These are phyloP conservation scores for Malus hybrid DNA, from an alignment of 331 rosid species.

Conservation along the genomic window DNA sequence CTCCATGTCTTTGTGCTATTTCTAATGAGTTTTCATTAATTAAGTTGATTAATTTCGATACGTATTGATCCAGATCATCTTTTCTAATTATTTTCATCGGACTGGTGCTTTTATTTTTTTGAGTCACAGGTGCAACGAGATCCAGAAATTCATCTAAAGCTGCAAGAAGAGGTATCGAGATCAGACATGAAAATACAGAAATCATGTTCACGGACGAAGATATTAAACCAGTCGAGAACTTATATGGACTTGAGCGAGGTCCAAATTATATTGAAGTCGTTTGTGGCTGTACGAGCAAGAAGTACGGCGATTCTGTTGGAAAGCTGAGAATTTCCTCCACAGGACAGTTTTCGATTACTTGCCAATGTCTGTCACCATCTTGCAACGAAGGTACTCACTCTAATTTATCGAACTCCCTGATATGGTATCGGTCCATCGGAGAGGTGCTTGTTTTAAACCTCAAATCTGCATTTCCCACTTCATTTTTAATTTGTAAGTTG, in stretches of 20 bases:
- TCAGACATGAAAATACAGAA: background rate
- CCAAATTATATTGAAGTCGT: slow-evolving; percentile 23
- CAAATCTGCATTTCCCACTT: no score
- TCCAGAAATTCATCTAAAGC: background rate
- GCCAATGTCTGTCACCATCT: slow-evolving; percentile 16
- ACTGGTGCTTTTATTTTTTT: background rate
- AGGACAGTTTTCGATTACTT: slow-evolving; percentile 30
- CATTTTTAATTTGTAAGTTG: no score
- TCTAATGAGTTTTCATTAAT: background rate
- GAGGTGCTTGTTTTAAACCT: background rate
- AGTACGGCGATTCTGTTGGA: slow-evolving; percentile 28
- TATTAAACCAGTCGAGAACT: background rate
- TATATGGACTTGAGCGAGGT: slow-evolving; percentile 20
- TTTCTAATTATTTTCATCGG: background rate
- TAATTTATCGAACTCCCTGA: background rate
- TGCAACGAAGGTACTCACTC: slow-evolving; percentile 14
- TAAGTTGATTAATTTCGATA: background rate
- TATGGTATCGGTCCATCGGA: background rate
- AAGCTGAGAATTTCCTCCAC: slow-evolving; percentile 18
- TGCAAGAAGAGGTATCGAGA: background rate
- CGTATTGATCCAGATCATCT: background rate
- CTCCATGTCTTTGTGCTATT: background rate
- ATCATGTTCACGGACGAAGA: slow-evolving; percentile 23
- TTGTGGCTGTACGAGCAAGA: slow-evolving; percentile 43
- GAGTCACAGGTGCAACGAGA: background rate